Conservation (phyloP, 129 eudicot species). For the Saussurea involucrata region DNA sequence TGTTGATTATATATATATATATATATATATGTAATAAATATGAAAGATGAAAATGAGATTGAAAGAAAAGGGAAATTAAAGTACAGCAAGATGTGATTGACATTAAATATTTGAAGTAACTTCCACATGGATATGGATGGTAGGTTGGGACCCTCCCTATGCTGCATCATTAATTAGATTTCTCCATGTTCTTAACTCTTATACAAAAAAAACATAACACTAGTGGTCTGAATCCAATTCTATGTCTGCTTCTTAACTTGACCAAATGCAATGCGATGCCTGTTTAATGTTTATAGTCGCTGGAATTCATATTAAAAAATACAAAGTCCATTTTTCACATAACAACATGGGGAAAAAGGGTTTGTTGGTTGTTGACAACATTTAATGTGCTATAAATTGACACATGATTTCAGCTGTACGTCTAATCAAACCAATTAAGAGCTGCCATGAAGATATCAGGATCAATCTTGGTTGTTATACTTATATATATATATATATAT, state of each 20-base stretch:
- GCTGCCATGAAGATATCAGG: not conserved
- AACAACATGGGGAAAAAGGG: not conserved
- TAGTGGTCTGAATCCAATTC: not conserved
- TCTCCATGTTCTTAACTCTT: not conserved
- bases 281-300: not conserved
- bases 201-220: not conserved
- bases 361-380: constrained; percentile 34
- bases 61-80: not conserved
- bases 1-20: not conserved
- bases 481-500: not conserved
- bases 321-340: not conserved
- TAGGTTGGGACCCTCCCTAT: not conserved
- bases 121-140: not conserved
- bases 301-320: not conserved
- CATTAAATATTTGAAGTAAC: not conserved
- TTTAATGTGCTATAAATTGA: constrained; percentile 14
- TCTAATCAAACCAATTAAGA: not conserved
- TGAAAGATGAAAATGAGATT: not conserved
- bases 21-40: too few species aligned
- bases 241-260: not conserved
- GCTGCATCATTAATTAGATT: not conserved
- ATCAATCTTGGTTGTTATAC: constrained; percentile 7
- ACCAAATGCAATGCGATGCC: not conserved
- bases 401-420: not conserved
- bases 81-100: not conserved